Base-by-base conservation (phyloP, 176 grass and related monocot species). In the Rhynchospora breviuscula region DNA sequence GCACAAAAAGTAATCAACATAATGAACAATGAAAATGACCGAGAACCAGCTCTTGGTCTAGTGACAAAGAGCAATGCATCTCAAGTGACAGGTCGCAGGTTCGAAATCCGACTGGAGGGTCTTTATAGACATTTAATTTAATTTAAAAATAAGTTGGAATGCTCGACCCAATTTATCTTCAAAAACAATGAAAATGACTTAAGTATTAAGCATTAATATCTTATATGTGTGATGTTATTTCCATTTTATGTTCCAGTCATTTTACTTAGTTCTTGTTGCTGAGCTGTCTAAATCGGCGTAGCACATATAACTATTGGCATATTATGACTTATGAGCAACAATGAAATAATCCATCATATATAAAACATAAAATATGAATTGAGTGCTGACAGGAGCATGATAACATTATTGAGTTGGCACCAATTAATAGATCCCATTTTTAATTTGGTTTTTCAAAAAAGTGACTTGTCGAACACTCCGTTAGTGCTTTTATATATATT, bases 211-310 rank as follows among this genome's bases (percentile, higher is more conserved):
- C 48, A 56, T 8, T 77, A 17, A 22, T 13, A 29, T 19, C 1
- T 76, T 46, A 77, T 77, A 26, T 77, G 35, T 77, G 72, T 53
- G 48, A 77, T 31, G 72, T 51, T 45, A 74, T 77, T 77, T 77
- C 0, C 31, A 56, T 31, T 54, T 77, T 10, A 77, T 53, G 54
- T 8, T 47, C 17, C 7, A 47, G 8, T 46, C 47, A 19, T 71
- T 70, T 21, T 71, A 71, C 8, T 17, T 54, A 56, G 12, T 12
- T 31, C 11, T 26, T 31, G 48, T 54, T 31, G 48, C 21, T 26
- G 26, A 54, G 72, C 21, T 56, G 72, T 53, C 49, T 11, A 76
- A 76, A 52, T 76, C 11, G 64, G 29, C 64, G 31, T 76, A 22
- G 6, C n/a, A 49, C 13, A 70, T 51, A 19, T 76, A 10, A 75